Evolutionary conservation across 805 yeast genomes (phyloP).

Genomic region (Kodamaea restingae): DNA sequence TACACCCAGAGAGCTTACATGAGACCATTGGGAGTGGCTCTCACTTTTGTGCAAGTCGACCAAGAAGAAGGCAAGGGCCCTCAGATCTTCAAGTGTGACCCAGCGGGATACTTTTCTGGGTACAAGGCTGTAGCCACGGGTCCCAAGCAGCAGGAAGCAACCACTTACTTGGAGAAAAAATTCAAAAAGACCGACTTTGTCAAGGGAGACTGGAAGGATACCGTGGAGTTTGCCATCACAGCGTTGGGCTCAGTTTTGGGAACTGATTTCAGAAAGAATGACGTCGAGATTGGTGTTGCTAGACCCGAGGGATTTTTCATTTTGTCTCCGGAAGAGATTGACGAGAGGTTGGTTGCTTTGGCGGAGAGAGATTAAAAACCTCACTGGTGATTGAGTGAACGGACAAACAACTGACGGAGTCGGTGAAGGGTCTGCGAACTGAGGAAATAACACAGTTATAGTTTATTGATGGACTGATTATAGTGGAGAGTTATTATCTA

Average conservation of each 20-base stretch:
- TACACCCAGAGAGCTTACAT: slow-evolving; percentile 97
- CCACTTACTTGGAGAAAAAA: slow-evolving; percentile 83
- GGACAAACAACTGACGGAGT: no score
- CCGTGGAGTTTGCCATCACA: slow-evolving; percentile 85
- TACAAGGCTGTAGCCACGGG: slow-evolving; percentile 93
- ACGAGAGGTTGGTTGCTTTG: slow-evolving; percentile 87
- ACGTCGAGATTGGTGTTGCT: slow-evolving; percentile 90
- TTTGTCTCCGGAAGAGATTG: slow-evolving; percentile 82
- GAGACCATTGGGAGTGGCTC: slow-evolving; percentile 95
- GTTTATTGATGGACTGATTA: no score
- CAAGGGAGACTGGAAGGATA: slow-evolving; percentile 81
- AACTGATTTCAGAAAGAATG: slow-evolving; percentile 91
- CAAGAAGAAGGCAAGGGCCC: slow-evolving; percentile 89
- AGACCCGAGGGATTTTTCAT: slow-evolving; percentile 65
- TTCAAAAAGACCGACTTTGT: slow-evolving; percentile 66
- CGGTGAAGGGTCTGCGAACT: no score
- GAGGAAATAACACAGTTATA: no score
- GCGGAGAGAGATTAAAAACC: slow-evolving; percentile 97
- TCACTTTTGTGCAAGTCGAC: slow-evolving; percentile 75
- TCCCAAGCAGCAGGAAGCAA: slow-evolving; percentile 95
- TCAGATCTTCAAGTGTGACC: slow-evolving; percentile 86
- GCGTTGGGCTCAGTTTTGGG: slow-evolving; percentile 83
- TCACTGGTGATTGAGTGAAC: neutral
- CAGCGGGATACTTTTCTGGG: slow-evolving; percentile 93
- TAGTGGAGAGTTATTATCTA: no score